These are phyloP conservation scores for Corymbia calophylla DNA, from an alignment of 441 rosid genomes.

Conservation along the genomic window DNA sequence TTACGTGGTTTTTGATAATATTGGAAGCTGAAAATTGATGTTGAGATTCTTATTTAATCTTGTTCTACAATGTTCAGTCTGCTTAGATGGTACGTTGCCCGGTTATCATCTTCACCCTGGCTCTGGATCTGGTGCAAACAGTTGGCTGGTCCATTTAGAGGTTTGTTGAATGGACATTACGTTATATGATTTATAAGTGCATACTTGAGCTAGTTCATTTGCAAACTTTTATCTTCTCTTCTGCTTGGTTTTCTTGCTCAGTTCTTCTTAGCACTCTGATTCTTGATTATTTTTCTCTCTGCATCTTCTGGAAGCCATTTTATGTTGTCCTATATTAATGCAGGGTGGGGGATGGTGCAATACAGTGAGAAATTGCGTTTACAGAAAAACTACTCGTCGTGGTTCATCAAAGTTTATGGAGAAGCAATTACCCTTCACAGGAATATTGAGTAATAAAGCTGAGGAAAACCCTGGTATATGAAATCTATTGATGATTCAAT, in stretches of 20 bases:
- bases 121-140: slow-evolving; percentile 47
- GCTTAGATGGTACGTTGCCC: slow-evolving; percentile 66
- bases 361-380: slow-evolving; percentile 39
- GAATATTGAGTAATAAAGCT: slow-evolving; percentile 57
- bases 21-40: background rate
- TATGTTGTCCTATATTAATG: background rate
- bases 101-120: slow-evolving; percentile 66
- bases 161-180: slow-evolving; percentile 6
- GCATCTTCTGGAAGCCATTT: background rate
- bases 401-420: slow-evolving; percentile 74
- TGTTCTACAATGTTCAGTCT: slow-evolving; percentile 29
- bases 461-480: slow-evolving; percentile 51
- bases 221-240: background rate
- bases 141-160: slow-evolving; percentile 65
- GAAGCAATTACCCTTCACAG: slow-evolving; percentile 50
- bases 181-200: background rate
- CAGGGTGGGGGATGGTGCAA: slow-evolving; percentile 92
- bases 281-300: background rate
- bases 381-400: slow-evolving; percentile 61
- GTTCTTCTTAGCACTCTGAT: background rate
- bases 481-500: background rate
- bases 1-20: background rate
- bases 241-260: background rate
- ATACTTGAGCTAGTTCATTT: background rate
- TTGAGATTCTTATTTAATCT: background rate